A percentile compares a stretch with the other conserved stretches of the same genome.
Conservation (phyloP, 1,139 yeast species). For the Pichia norvegensis region DNA sequence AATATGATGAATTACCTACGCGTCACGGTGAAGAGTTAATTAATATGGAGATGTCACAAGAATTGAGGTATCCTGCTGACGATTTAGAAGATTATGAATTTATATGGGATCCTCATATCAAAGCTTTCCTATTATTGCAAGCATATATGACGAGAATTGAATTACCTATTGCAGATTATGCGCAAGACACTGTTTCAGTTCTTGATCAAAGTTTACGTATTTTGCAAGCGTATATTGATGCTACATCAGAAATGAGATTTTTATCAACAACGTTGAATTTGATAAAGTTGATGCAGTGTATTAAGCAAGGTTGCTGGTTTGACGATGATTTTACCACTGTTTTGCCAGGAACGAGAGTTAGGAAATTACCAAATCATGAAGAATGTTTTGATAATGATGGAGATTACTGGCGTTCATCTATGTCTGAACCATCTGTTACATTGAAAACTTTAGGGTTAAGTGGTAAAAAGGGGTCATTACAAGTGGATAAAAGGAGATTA, state of each 20-base stretch:
- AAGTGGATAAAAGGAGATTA: constrained; percentile 29
- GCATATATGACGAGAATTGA: constrained; percentile 81
- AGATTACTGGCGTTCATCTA: constrained; percentile 21
- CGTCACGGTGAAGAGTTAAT: constrained; percentile 93
- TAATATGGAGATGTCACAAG: constrained; percentile 81
- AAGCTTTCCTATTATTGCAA: constrained; percentile 76
- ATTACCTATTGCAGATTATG: constrained; percentile 89
- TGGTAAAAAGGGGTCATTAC: constrained; percentile 27
- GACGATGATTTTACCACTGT: constrained; percentile 64
- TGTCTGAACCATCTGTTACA: constrained; percentile 25
- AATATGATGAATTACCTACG: constrained; percentile 87
- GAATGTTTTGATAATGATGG: constrained; percentile 24
- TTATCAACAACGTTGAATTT: constrained; percentile 51
- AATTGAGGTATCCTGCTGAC: constrained; percentile 69
- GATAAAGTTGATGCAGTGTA: constrained; percentile 70
- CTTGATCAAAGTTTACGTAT: constrained; percentile 92
- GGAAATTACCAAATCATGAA: constrained; percentile 14
- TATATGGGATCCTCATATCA: constrained; percentile 95
- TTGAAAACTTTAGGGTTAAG: constrained; percentile 29
- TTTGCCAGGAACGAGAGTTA: constrained; percentile 60
- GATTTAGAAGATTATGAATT: constrained; percentile 52
- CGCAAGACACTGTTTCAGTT: constrained; percentile 89
- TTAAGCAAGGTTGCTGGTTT: constrained; percentile 84
- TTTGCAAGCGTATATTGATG: constrained; percentile 85
- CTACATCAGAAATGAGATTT: constrained; percentile 78